phyloP scores from a whole-genome alignment of 495 filamentous ascomycete genomes.

The Tricharina praecox region DNA sequence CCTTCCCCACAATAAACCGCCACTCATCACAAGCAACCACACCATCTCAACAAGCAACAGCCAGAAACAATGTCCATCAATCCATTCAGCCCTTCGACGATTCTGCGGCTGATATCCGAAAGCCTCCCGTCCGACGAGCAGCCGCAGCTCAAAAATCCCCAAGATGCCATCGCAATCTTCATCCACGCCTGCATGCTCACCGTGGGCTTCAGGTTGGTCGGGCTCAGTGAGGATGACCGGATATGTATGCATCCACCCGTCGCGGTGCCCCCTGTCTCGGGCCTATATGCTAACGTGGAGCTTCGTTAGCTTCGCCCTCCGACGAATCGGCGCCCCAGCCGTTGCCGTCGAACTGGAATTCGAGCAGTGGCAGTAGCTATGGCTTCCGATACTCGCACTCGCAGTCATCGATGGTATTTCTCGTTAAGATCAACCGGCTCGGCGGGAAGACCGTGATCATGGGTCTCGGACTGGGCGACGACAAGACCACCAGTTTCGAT shows the following conservation, averaged over 20 bases:
- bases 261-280: background rate
- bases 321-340: constrained; percentile 32
- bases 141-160: constrained; percentile 47
- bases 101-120: background rate
- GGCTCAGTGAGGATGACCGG: constrained; percentile 52
- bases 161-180: constrained; percentile 74
- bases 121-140: background rate
- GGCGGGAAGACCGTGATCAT: constrained; percentile 69
- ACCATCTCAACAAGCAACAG: too few relatives aligned
- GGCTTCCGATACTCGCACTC: constrained; percentile 65
- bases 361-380: constrained; percentile 25
- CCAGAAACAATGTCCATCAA: background rate
- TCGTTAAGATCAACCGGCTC: constrained; percentile 66
- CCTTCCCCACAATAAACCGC: too few relatives aligned
- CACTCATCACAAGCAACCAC: too few relatives aligned
- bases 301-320: constrained; percentile 21
- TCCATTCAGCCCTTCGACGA: background rate
- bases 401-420: constrained; percentile 74
- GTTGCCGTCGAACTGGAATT: constrained; percentile 34
- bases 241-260: background rate
- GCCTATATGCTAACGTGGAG: background rate
- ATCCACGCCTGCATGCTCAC: constrained; percentile 67
- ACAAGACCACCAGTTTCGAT: constrained; percentile 64
- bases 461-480: constrained; percentile 60
- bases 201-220: constrained; percentile 65